Base-by-base conservation (phyloP, 768 basidiomycete genomes). In the Boletus rubescentipes region DNA sequence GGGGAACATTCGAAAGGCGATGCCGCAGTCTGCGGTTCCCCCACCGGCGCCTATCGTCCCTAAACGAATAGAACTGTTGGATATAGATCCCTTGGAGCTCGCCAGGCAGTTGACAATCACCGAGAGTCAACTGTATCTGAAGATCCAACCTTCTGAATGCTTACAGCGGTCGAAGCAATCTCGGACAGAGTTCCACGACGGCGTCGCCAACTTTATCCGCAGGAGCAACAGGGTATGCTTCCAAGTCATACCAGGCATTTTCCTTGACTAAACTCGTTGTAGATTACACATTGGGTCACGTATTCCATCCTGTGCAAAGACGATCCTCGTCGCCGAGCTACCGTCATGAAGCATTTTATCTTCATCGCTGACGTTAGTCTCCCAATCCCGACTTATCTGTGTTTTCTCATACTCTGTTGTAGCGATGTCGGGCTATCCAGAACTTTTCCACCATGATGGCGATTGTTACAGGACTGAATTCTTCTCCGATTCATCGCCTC, bases 391-490 rank as follows among this genome's bases (percentile, higher is more conserved):
- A 7, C 6, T n/a, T 14, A 18, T 37, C 15, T 39, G 23, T 10
- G 8, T 21, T 50, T 59, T 12, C 52, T 58, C 20, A 63, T 29
- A 6, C 21, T 43, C 20, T 30, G 16, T 49, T 34, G 49, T 61
- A 87, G 86, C 79, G 81, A 15, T 85, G 86, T 62, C 79, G 80
- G n/a, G 46, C 65, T 4, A 67, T 87, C 46, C 81, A 85, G 65
- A 88, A 88, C 67, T 87, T 82, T 59, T 84, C 85, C 23, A 81
- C 81, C 9, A 81, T 88, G 77, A 81, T 83, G 39, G 85, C 84
- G 29, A 76, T 88, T 40, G 77, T 86, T 39, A 86, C 86, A 3
- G 87, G 85, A 18, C 71, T 88, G 54, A 85, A 85, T 64, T 81
- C 82, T 7, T 79, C 86, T 2, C 82, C 84, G 0, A 82, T 88